These are phyloP conservation scores for Sphagnum contortum DNA, from an alignment of 225 moss, liverwort and hornwort species.

Conservation along the genomic window DNA sequence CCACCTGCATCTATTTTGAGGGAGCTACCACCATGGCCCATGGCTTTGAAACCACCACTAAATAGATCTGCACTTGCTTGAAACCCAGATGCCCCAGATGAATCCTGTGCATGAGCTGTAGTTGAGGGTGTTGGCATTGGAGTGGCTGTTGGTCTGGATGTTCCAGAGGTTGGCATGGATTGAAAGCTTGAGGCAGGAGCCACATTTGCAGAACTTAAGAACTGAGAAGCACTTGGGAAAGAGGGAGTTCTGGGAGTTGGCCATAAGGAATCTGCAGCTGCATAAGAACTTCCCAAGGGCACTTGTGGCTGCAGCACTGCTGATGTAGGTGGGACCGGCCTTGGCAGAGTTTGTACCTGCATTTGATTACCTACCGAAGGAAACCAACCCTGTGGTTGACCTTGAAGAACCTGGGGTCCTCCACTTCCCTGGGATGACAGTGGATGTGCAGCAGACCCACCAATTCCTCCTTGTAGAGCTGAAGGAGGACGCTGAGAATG, in stretches of 20 bases:
- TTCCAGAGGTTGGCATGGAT: slow-evolving; percentile 18
- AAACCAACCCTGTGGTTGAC: slow-evolving; percentile 29
- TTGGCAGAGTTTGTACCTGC: too few relatives aligned
- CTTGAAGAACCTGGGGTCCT: slow-evolving; percentile 38
- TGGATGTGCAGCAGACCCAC: slow-evolving; percentile 22
- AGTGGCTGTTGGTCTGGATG: slow-evolving; percentile 19
- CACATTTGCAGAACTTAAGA: slow-evolving; percentile 15
- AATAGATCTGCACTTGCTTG: slow-evolving; percentile 49
- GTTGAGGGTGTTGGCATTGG: slow-evolving; percentile 16
- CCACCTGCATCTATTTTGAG: slow-evolving; percentile 26
- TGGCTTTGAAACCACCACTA: slow-evolving; percentile 44
- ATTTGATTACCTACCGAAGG: slow-evolving; percentile 11
- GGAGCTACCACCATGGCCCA: slow-evolving; percentile 13
- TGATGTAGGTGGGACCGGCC: too few relatives aligned
- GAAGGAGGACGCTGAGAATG: background rate
- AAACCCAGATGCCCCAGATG: slow-evolving; percentile 32
- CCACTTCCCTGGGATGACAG: too few relatives aligned
- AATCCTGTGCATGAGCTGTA: slow-evolving; percentile 21
- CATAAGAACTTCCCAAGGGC: too few relatives aligned
- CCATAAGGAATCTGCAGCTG: too few relatives aligned
- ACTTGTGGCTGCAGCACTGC: too few relatives aligned
- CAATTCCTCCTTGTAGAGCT: slow-evolving; percentile 24
- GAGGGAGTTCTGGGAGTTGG: too few relatives aligned
- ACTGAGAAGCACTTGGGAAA: background rate
- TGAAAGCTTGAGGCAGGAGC: slow-evolving; percentile 16